Evolutionary conservation across 768 basidiomycete species (phyloP), one percentile per base, ranked within the genome.

Genomic region (Xerocomellus chrysenteron): DNA sequence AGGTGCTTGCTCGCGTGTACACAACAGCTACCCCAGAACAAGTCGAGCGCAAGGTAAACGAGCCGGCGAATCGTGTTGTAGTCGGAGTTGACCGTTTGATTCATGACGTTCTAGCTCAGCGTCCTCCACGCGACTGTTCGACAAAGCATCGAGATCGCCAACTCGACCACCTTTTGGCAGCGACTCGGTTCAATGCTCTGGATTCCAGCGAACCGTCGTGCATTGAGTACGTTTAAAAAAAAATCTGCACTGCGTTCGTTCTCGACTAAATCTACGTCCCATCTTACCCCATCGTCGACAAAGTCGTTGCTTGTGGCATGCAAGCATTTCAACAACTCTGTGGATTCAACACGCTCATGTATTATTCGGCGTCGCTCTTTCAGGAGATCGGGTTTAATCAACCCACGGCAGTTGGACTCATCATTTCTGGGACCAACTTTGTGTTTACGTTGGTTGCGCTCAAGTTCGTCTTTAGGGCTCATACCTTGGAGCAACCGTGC

Each of bases 301-400:
- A 54, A 90, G 87, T 88, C 59, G 78, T 93, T 14, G 87, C 82
- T 11, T 89, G 88, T 65, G 90, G 87, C 43, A 82, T 92, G 71
- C 90, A 92, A 73, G 89, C 87, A 0, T 86, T 85, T 71, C 91
- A 94, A 66, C 91, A 92, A 66, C 77, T 92, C 0, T 92, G 85
- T 58, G 91, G 91, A 2, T 92, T 91, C 77, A 92, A 92, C 64
- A 90, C 90, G 0, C 79, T 91, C 55, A 84, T 85, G 82, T 83
- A 81, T 64, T 86, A 87, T 65, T 87, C 86, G 21, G 86, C 90
- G 4, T 90, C 89, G 0, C 78, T 92, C 13, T 92, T 92, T 76
- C 81, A 87, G 61, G 78, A 84, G 59, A 87, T 92, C 47, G 91
- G 91, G 0, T 92, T 92, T 73, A 75, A 88, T 66, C 87, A 93